Evolutionary conservation across 768 basidiomycete species (phyloP).

Genomic region (Termitomyces eurrhizus): DNA sequence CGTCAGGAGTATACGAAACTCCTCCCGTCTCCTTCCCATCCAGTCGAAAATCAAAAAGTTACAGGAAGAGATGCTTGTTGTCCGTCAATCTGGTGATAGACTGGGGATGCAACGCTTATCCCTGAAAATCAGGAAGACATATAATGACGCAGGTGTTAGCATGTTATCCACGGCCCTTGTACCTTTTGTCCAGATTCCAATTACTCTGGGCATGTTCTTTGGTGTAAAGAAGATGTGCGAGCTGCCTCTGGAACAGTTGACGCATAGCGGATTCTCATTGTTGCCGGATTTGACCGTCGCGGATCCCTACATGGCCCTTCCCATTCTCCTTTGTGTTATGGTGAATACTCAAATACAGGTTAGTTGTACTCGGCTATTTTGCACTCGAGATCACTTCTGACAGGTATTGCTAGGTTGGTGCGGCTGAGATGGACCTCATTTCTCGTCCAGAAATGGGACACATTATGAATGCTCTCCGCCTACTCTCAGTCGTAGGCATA

Average conservation of each 20-base stretch:
- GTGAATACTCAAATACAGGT: slow-evolving; percentile 74
- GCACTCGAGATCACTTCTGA: not conserved
- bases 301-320: slow-evolving; percentile 78
- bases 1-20: slow-evolving; percentile 51
- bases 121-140: slow-evolving; percentile 50
- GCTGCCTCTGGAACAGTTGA: slow-evolving; percentile 70
- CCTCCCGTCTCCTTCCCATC: slow-evolving; percentile 56
- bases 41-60: slow-evolving; percentile 47
- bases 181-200: slow-evolving; percentile 63
- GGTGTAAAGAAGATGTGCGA: slow-evolving; percentile 69
- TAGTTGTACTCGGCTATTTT: slow-evolving; percentile 19
- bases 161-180: slow-evolving; percentile 49
- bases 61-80: slow-evolving; percentile 39
- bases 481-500: slow-evolving; percentile 47
- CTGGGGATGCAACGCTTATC: slow-evolving; percentile 52
- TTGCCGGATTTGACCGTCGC: slow-evolving; percentile 72
- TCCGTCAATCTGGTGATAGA: slow-evolving; percentile 31
- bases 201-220: slow-evolving; percentile 82
- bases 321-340: slow-evolving; percentile 47
- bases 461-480: slow-evolving; percentile 61
- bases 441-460: slow-evolving; percentile 57
- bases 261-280: slow-evolving; percentile 69
- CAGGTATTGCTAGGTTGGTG: slow-evolving; percentile 32
- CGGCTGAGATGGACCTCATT: slow-evolving; percentile 50
- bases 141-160: slow-evolving; percentile 62